These are phyloP conservation scores for Phytophthora palmivora DNA, from an alignment of 352 stramenopile genomes.

Conservation along the genomic window DNA sequence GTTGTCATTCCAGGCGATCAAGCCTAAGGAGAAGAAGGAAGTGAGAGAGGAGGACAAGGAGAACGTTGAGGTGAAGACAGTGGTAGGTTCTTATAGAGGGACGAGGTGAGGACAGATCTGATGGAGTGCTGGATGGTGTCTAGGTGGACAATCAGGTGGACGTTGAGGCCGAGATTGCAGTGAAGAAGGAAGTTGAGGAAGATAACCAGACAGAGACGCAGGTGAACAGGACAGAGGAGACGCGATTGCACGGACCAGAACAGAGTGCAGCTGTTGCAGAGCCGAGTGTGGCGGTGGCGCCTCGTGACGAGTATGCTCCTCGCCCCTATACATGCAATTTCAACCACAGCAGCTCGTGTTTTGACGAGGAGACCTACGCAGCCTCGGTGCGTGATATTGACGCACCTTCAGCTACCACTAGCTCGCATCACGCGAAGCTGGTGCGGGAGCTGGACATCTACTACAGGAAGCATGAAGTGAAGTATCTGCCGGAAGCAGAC, in stretches of 20 bases:
- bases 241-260: conserved; percentile 15
- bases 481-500: conserved; percentile 67
- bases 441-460: conserved; percentile 69
- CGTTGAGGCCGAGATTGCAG: background rate
- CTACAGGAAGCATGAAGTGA: conserved; percentile 74
- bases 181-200: conserved; percentile 15
- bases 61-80: conserved; percentile 17
- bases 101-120: conserved; percentile 7
- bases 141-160: conserved; percentile 25
- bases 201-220: conserved; percentile 10
- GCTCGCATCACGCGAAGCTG: conserved; percentile 59
- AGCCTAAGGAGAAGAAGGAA: conserved; percentile 16
- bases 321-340: conserved; percentile 65
- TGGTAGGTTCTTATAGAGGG: conserved; percentile 15
- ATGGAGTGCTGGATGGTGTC: background rate
- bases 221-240: conserved; percentile 27
- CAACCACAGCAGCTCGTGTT: conserved; percentile 74
- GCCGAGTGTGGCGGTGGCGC: background rate
- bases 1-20: conserved; percentile 65
- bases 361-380: conserved; percentile 66
- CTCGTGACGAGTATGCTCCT: conserved; percentile 39
- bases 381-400: conserved; percentile 70
- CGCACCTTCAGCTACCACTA: conserved; percentile 32
- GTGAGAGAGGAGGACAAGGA: conserved; percentile 12
- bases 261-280: conserved; percentile 6